Conservation (phyloP, 306 rosid genomes). For the Vigna nakashimae region DNA sequence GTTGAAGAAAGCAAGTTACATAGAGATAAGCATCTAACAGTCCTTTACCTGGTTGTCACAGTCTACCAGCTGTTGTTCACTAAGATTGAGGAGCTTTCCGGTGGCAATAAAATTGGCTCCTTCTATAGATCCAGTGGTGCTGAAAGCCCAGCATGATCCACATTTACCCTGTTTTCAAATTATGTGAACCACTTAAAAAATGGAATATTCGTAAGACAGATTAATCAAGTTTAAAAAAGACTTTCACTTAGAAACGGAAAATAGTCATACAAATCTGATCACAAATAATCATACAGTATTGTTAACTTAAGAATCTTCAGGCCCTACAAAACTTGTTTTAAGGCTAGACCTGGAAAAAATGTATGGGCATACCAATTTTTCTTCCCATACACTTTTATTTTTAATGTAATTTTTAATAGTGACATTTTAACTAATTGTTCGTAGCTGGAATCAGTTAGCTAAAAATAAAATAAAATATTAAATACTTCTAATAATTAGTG, state of each 20-base stretch:
- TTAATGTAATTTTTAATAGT: no score
- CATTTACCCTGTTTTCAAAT: slow-evolving; percentile 66
- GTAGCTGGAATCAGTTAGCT: no score
- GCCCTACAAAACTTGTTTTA: no score
- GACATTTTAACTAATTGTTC: no score
- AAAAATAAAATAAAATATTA: no score
- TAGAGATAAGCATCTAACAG: no score
- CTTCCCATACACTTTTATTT: no score
- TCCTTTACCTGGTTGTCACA: slow-evolving; percentile 69
- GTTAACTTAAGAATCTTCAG: no score
- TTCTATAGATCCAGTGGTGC: slow-evolving; percentile 87
- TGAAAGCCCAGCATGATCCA: slow-evolving; percentile 98
- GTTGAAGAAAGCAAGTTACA: neutral
- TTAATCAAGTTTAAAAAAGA: neutral
- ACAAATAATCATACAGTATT: no score
- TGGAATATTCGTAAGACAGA: neutral
- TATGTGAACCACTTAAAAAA: neutral
- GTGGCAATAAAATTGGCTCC: slow-evolving; percentile 86
- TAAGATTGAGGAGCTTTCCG: slow-evolving; percentile 83
- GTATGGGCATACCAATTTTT: no score
- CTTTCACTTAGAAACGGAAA: neutral
- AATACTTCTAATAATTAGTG: no score
- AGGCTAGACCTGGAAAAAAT: no score
- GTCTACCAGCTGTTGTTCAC: slow-evolving; percentile 94
- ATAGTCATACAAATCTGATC: neutral